Evolutionary conservation across 2,329 filamentous ascomycete species (phyloP).

Genomic region (Allantophomopsis lycopodina): DNA sequence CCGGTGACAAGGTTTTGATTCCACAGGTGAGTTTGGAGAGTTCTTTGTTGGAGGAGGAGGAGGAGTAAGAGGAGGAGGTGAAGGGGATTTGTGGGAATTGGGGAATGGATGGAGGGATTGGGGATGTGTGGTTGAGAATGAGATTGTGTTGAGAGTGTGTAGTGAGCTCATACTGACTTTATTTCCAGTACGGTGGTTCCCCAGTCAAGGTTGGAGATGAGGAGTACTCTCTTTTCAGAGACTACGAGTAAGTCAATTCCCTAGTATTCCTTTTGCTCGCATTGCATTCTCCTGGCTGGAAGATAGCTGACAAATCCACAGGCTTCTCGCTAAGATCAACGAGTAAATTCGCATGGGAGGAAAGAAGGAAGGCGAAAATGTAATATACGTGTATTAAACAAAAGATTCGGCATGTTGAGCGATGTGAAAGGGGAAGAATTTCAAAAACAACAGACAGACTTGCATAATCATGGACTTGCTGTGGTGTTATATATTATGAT

Average conservation of each 20-base stretch:
- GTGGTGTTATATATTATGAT: too few species aligned
- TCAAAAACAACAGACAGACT: too few species aligned
- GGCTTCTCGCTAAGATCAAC: conserved; percentile 97
- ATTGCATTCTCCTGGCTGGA: background rate
- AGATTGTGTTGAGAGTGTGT: conserved; percentile 44
- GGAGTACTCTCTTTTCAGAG: conserved; percentile 90
- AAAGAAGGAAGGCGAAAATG: background rate
- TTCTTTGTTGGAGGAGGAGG: too few species aligned
- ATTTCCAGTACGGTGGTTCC: conserved; percentile 72
- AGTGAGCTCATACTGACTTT: conserved; percentile 39
- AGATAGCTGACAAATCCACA: conserved; percentile 22
- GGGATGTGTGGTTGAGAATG: background rate
- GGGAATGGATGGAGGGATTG: too few species aligned
- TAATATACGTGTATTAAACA: background rate
- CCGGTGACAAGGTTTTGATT: conserved; percentile 89
- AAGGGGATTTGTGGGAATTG: too few species aligned
- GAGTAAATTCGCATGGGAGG: conserved; percentile 45
- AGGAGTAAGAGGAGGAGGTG: too few species aligned
- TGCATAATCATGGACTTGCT: too few species aligned
- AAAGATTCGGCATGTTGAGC: background rate
- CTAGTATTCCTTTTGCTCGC: background rate
- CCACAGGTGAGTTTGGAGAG: conserved; percentile 57
- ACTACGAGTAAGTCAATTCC: conserved; percentile 75
- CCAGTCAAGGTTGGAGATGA: conserved; percentile 96
- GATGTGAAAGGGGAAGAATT: too few species aligned